Percentiles rank a stretch among this genome's conserved stretches.
These are phyloP conservation scores for Flammula alnicola DNA, from an alignment of 1,284 basidiomycete species.

Conservation along the genomic window DNA sequence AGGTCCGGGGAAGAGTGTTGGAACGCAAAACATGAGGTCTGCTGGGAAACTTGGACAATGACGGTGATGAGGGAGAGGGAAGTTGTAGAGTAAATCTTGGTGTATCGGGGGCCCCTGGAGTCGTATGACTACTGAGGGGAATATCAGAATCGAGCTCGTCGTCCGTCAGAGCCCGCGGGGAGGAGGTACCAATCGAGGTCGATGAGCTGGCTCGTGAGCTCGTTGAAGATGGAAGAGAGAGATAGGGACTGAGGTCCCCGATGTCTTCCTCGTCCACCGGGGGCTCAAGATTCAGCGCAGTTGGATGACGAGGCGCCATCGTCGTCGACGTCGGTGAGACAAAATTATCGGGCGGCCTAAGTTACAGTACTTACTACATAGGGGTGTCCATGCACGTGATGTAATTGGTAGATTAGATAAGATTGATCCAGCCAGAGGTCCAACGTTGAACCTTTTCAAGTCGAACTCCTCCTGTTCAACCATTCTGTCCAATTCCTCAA, in stretches of 20 bases:
- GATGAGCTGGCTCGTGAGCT: slow-evolving; percentile 25
- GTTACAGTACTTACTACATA: no score
- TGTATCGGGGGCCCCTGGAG: slow-evolving; percentile 13
- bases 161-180: slow-evolving; percentile 12
- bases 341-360: neutral
- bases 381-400: no score
- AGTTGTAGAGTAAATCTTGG: slow-evolving; percentile 15
- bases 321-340: slow-evolving; percentile 10
- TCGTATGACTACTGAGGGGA: slow-evolving; percentile 12
- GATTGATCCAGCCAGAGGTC: no score
- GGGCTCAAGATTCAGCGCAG: slow-evolving; percentile 3
- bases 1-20: slow-evolving; percentile 35
- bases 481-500: no score
- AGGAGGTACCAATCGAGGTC: slow-evolving; percentile 17
- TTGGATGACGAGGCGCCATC: slow-evolving; percentile 12
- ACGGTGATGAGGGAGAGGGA: slow-evolving; percentile 18
- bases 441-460: no score
- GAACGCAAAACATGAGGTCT: slow-evolving; percentile 30
- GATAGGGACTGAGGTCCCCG: slow-evolving; percentile 28
- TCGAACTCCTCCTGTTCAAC: no score
- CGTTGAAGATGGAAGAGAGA: slow-evolving; percentile 21
- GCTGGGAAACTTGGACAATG: slow-evolving; percentile 11
- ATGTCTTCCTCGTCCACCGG: slow-evolving; percentile 28
- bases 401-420: no score
- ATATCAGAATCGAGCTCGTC: slow-evolving; percentile 19